These are phyloP conservation scores for Neopestalotiopsis clavispora DNA, from an alignment of 2,329 filamentous ascomycete genomes.

Conservation along the genomic window DNA sequence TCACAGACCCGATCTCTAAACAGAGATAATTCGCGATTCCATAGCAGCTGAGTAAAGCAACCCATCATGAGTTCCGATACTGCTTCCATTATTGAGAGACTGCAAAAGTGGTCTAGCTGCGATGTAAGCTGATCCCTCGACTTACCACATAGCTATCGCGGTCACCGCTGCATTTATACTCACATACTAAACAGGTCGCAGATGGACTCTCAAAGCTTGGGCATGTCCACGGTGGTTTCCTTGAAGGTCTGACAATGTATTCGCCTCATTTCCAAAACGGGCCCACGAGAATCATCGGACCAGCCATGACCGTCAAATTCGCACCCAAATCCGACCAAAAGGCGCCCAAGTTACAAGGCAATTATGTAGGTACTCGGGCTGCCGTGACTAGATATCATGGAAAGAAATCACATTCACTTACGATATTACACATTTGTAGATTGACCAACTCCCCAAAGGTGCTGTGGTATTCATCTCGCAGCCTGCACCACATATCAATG, in stretches of 20 bases:
- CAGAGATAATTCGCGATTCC: background rate
- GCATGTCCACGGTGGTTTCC: conserved; percentile 14
- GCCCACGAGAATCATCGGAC: conserved; percentile 16
- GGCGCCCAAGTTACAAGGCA: background rate
- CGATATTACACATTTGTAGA: background rate
- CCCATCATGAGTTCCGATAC: background rate
- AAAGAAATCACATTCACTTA: background rate
- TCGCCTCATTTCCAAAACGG: conserved; percentile 17
- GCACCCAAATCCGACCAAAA: background rate
- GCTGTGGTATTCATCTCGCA: background rate
- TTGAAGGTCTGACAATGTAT: conserved; percentile 20
- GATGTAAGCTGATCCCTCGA: background rate
- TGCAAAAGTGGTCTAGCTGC: background rate
- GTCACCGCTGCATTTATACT: background rate
- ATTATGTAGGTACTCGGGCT: background rate
- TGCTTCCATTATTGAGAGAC: background rate
- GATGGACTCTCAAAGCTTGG: background rate
- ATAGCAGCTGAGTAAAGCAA: background rate
- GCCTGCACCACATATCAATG: background rate
- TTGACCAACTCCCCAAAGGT: background rate
- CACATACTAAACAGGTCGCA: background rate
- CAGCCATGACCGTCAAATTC: background rate
- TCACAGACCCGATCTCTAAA: background rate
- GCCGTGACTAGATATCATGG: background rate
- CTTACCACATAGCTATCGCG: background rate